Conservation (phyloP, 768 basidiomycete genomes). For the Podaxis mareebaensis region DNA sequence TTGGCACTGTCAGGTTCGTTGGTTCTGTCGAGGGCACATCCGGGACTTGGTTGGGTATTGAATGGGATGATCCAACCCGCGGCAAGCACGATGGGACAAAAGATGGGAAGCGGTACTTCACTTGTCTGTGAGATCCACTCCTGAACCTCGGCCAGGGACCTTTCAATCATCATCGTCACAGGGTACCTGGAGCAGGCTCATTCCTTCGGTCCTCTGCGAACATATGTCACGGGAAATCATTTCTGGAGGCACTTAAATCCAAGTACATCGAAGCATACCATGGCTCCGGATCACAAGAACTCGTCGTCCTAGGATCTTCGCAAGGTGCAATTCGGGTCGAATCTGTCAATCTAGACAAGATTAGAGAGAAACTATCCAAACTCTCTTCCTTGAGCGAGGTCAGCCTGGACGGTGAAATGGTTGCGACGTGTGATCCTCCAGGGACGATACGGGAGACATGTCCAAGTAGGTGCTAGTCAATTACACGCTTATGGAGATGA, state of each 20-base stretch:
- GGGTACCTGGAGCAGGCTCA: conserved; percentile 65
- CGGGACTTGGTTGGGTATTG: conserved; percentile 91
- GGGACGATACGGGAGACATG: conserved; percentile 59
- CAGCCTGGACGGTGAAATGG: conserved; percentile 71
- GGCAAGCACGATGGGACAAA: conserved; percentile 89
- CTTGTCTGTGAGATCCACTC: conserved; percentile 58
- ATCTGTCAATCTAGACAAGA: conserved; percentile 79
- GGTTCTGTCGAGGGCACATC: conserved; percentile 63
- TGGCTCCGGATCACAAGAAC: conserved; percentile 55
- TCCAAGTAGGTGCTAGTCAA: conserved; percentile 55
- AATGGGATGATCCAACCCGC: conserved; percentile 86
- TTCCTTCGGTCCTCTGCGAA: conserved; percentile 75
- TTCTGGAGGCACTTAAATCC: conserved; percentile 68
- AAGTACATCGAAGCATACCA: conserved; percentile 77
- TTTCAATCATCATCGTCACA: conserved; percentile 29
- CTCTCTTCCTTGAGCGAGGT: conserved; percentile 72
- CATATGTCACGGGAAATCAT: conserved; percentile 64
- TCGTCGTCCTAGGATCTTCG: conserved; percentile 77
- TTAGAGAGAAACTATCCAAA: conserved; percentile 67
- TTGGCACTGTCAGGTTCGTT: conserved; percentile 71
- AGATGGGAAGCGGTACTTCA: conserved; percentile 77
- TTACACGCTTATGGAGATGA: conserved; percentile 2
- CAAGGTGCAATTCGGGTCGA: conserved; percentile 83
- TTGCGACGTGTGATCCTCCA: conserved; percentile 49
- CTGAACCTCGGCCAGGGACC: conserved; percentile 18